phyloP scores from a whole-genome alignment of 441 rosid genomes.

The Eutrema salsugineum region DNA sequence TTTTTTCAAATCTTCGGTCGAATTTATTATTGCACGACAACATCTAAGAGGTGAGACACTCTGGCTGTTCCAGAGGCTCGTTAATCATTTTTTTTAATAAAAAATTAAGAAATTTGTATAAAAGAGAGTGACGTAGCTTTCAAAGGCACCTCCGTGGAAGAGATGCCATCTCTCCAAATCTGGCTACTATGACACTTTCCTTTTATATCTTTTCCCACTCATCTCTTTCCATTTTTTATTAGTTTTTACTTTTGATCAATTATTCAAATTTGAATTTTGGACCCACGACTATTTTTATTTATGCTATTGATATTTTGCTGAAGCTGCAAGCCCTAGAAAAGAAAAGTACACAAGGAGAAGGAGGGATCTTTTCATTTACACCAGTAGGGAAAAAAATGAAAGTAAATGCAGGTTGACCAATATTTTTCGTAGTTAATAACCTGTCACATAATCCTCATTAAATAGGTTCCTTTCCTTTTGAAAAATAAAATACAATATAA shows the following conservation, averaged over 20 bases:
- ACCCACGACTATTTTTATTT: slow-evolving; percentile 19
- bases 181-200: slow-evolving; percentile 32
- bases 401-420: slow-evolving; percentile 32
- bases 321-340: not conserved
- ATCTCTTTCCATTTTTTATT: not conserved
- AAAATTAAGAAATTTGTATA: not conserved
- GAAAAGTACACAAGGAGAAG: not conserved
- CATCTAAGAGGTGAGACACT: slow-evolving; percentile 11
- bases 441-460: slow-evolving; percentile 1
- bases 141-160: slow-evolving; percentile 23
- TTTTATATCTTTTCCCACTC: slow-evolving; percentile 17
- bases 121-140: slow-evolving; percentile 19
- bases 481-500: slow-evolving; percentile 1
- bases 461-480: not conserved
- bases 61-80: slow-evolving; percentile 22
- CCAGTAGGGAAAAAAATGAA: not conserved
- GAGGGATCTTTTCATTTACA: slow-evolving; percentile 15
- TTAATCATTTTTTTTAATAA: not conserved
- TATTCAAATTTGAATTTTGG: slow-evolving; percentile 27
- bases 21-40: slow-evolving; percentile 20
- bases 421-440: not conserved
- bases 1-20: not conserved
- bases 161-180: slow-evolving; percentile 33
- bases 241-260: not conserved
- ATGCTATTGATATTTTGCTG: not conserved